phyloP scores from a whole-genome alignment of 225 moss, liverwort and hornwort genomes.

The Asterella californica region DNA sequence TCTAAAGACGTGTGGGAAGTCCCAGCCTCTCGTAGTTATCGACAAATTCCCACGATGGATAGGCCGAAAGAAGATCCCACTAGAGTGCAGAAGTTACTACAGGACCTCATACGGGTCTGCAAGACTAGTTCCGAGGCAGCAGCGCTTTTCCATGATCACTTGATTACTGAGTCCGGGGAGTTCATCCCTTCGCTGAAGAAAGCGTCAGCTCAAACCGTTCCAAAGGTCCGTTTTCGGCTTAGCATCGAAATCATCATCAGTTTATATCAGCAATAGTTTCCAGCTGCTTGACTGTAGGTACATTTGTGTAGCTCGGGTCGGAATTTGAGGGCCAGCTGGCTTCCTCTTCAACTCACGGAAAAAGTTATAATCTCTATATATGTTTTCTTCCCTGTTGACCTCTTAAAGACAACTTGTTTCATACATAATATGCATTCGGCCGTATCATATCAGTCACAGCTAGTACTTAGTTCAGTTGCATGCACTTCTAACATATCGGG shows the following conservation, averaged over 20 bases:
- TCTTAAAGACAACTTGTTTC: neutral
- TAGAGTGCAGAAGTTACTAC: slow-evolving; percentile 73
- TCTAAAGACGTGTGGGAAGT: neutral
- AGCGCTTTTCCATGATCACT: slow-evolving; percentile 70
- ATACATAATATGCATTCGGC: too few species aligned
- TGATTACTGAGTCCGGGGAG: slow-evolving; percentile 59
- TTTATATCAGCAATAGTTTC: neutral
- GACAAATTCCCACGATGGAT: slow-evolving; percentile 24
- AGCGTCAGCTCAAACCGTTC: slow-evolving; percentile 80
- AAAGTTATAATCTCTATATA: neutral
- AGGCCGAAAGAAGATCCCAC: slow-evolving; percentile 26
- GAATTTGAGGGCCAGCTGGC: neutral
- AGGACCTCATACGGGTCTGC: slow-evolving; percentile 67
- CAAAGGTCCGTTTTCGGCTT: slow-evolving; percentile 53
- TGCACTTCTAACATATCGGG: neutral
- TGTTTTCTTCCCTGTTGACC: neutral
- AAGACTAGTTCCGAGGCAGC: slow-evolving; percentile 69
- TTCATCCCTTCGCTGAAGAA: slow-evolving; percentile 69
- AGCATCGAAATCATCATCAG: neutral
- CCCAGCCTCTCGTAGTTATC: neutral
- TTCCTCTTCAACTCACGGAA: neutral
- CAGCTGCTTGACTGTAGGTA: neutral
- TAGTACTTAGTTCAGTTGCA: neutral
- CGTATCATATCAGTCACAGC: neutral
- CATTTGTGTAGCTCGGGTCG: neutral